Percentiles rank a stretch among this genome's conserved stretches.
phyloP scores from a whole-genome alignment of 176 grass and related monocot genomes.

The Aechmea fasciata region DNA sequence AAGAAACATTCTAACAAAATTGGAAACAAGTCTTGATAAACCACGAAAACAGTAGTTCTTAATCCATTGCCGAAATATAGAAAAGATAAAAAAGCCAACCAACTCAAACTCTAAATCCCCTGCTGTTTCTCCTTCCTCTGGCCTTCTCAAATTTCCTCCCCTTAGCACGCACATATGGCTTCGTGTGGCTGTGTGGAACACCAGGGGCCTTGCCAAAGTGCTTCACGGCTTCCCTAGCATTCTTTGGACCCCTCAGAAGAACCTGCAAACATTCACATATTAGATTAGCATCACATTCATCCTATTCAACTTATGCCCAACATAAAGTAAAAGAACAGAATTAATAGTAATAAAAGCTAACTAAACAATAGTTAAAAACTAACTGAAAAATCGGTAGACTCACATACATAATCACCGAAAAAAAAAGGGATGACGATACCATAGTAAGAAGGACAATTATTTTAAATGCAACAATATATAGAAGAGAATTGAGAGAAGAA shows the following conservation, averaged over 20 bases:
- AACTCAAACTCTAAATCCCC: constrained; percentile 19
- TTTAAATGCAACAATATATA: no score
- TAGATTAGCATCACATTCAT: not conserved
- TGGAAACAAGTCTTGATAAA: not conserved
- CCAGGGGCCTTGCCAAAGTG: constrained; percentile 24
- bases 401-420: no score
- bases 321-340: no score
- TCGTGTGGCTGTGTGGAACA: constrained; percentile 20
- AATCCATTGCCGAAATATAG: not conserved
- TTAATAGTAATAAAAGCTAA: no score
- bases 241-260: constrained; percentile 23
- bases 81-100: not conserved
- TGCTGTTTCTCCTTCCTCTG: constrained; percentile 22
- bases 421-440: no score
- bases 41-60: not conserved
- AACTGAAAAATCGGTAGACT: no score
- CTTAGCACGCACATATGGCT: constrained; percentile 19
- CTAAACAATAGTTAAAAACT: no score
- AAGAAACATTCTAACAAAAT: not conserved
- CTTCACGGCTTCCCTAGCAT: constrained; percentile 21
- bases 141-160: constrained; percentile 24
- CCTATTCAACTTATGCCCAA: no score
- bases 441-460: no score
- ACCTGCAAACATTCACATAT: not conserved
- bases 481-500: no score